Percentiles rank a stretch among this genome's conserved stretches.
Evolutionary conservation across 371 early-diverging fungal species (phyloP).

Genomic region (Lichtheimia hyalospora): DNA sequence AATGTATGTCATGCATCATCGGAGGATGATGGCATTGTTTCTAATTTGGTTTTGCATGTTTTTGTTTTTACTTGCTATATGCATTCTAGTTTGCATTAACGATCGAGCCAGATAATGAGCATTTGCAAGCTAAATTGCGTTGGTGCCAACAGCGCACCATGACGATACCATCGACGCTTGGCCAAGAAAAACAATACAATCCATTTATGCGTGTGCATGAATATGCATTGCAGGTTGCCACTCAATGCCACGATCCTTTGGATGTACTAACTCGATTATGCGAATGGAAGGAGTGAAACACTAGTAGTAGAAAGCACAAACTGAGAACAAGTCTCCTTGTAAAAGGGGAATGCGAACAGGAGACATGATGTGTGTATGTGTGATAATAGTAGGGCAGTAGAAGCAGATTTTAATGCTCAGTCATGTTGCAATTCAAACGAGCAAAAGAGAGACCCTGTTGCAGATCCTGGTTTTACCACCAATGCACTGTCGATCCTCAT

Average conservation of each 20-base stretch:
- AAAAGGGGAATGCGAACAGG: too few relatives aligned
- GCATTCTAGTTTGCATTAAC: conserved; percentile 41
- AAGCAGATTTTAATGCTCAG: too few relatives aligned
- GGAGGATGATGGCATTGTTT: neutral
- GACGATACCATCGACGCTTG: conserved; percentile 88
- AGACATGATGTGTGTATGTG: too few relatives aligned
- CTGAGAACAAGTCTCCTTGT: too few relatives aligned
- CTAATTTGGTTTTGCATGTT: too few relatives aligned
- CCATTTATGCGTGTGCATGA: conserved; percentile 86
- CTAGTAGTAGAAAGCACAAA: neutral
- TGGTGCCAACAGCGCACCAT: conserved; percentile 50
- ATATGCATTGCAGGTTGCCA: conserved; percentile 60
- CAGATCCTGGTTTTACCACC: too few relatives aligned
- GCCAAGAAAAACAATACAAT: conserved; percentile 80
- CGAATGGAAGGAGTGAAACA: conserved; percentile 53
- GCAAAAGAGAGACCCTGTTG: too few relatives aligned
- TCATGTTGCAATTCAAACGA: too few relatives aligned
- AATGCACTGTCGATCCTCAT: too few relatives aligned
- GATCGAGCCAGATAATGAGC: conserved; percentile 47
- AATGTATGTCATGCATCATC: conserved; percentile 19
- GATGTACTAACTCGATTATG: conserved; percentile 77
- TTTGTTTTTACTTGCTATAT: neutral
- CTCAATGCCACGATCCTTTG: conserved; percentile 66
- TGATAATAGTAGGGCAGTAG: too few relatives aligned
- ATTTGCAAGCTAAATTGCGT: conserved; percentile 50